Conservation (phyloP, 768 basidiomycete genomes). For the Trametopsis cervina region DNA sequence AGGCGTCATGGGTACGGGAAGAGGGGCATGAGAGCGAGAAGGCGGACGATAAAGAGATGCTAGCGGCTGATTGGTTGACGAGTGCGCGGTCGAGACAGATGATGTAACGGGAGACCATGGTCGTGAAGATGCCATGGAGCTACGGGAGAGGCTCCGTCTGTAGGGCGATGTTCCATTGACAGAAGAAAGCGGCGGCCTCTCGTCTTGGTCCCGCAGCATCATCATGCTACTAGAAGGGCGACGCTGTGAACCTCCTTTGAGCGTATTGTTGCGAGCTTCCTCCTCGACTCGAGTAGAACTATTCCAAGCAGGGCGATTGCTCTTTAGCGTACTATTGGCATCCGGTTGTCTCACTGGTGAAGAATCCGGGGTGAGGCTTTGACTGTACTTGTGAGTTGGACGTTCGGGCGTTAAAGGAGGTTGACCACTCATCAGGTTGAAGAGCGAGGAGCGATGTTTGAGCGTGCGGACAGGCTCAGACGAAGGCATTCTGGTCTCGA, state of each 20-base stretch:
- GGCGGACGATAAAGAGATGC: constrained; percentile 29
- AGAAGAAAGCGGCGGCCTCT: constrained; percentile 11
- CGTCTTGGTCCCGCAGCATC: constrained; percentile 3
- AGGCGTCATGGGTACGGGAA: constrained; percentile 33
- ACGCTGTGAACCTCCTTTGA: constrained; percentile 45
- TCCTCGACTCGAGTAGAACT: constrained; percentile 68
- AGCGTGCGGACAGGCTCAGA: constrained; percentile 49
- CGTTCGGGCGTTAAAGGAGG: constrained; percentile 51
- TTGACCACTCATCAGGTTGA: constrained; percentile 39
- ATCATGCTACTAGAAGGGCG: constrained; percentile 26
- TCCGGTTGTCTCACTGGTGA: constrained; percentile 41
- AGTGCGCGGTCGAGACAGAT: constrained; percentile 59
- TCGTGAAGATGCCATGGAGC: constrained; percentile 70
- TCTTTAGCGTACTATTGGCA: constrained; percentile 33
- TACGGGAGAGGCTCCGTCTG: constrained; percentile 62
- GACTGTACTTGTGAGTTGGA: constrained; percentile 59
- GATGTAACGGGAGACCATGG: constrained; percentile 77
- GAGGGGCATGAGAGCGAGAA: constrained; percentile 51
- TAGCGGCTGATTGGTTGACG: constrained; percentile 60
- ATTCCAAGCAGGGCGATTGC: constrained; percentile 54
- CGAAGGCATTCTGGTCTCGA: constrained; percentile 38
- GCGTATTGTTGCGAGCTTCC: constrained; percentile 39
- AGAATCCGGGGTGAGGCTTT: constrained; percentile 65
- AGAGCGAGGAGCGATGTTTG: constrained; percentile 59
- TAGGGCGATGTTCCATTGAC: constrained; percentile 34